A percentile compares a stretch with the other conserved stretches of the same genome.
Conservation (phyloP, 257 asterid genomes). For the Solanum ossicruentum region DNA sequence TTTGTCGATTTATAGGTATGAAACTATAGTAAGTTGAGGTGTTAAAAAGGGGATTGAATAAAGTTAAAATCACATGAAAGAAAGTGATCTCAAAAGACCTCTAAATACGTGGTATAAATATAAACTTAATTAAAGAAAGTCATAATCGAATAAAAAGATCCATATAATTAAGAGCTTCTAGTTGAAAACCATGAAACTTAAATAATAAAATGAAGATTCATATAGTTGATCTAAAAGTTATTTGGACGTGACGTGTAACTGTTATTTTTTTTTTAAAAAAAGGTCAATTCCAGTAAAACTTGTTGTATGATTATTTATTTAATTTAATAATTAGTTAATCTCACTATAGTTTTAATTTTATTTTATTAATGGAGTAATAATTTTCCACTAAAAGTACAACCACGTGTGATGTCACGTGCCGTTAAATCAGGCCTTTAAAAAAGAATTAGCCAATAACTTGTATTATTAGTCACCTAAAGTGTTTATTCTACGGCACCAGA, state of each 20-base stretch:
- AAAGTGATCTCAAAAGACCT: background rate
- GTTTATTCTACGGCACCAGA: background rate
- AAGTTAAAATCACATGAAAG: background rate
- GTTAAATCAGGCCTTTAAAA: background rate
- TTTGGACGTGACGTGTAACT: background rate
- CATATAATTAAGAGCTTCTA: background rate
- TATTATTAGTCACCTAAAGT: background rate
- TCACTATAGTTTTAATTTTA: background rate
- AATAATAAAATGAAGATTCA: background rate
- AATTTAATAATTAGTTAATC: background rate
- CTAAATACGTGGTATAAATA: too few relatives aligned
- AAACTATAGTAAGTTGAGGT: background rate
- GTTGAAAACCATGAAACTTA: background rate
- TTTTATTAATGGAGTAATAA: background rate
- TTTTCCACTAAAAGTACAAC: background rate
- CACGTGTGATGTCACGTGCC: constrained; percentile 25
- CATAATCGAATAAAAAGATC: too few relatives aligned
- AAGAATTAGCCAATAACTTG: background rate
- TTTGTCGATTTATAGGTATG: rapidly evolving
- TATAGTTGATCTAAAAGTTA: background rate
- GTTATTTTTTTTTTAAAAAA: too few relatives aligned
- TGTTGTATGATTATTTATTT: too few relatives aligned
- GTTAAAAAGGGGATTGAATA: background rate
- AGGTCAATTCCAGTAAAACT: too few relatives aligned
- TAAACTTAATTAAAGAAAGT: background rate